Evolutionary conservation across 2,329 filamentous ascomycete species (phyloP), one percentile per base, ranked within the genome.

Genomic region (Aspergillus ustus): DNA sequence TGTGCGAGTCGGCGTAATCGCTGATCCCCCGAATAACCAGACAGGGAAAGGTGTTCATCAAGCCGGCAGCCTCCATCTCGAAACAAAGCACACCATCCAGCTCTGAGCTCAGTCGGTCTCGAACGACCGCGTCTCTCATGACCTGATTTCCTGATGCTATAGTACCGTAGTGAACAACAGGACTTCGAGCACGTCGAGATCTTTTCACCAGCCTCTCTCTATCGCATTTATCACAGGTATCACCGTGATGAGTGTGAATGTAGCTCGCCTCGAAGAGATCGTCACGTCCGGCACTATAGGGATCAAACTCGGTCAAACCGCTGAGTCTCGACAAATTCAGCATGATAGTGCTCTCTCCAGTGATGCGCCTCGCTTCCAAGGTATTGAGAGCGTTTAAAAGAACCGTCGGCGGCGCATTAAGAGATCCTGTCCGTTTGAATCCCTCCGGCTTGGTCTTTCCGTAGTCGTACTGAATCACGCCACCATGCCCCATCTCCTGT

Each of bases 391-490:
- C 37, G 15, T 19, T 51, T 7, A 62, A 40, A 40, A 49, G 37
- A 22, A 48, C 19, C 25, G 43, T 29, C 3, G 57, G 56, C 2
- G 45, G 52, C 31, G 52, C 22, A 48, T 43, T 49, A 4, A 29
- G 13, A 5, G 15, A 11, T 1, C 49, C 60, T 9, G 28, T 57
- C 31, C 17, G 25, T 20, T 0, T 15, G 20, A 20, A 54, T 50
- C 25, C 55, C 51, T 57, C 31, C 9, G 20, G 15, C 8, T 9
- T 28, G 52, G 54, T 17, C 6, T 71, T 72, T 1, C 69, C 70
- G 45, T 66, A 63, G 53, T 74, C 68, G 59, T 71, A 75, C 52
- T 71, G 66, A 8, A 76, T 46, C 1, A 74, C 69, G 13, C 69
- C 71, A 4, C 67, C 59, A 15, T 61, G 9, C 1, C 44, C 22